Evolutionary conservation across 108 stramenopile species (phyloP).

Genomic region (Stephanodiscus minutulus): DNA sequence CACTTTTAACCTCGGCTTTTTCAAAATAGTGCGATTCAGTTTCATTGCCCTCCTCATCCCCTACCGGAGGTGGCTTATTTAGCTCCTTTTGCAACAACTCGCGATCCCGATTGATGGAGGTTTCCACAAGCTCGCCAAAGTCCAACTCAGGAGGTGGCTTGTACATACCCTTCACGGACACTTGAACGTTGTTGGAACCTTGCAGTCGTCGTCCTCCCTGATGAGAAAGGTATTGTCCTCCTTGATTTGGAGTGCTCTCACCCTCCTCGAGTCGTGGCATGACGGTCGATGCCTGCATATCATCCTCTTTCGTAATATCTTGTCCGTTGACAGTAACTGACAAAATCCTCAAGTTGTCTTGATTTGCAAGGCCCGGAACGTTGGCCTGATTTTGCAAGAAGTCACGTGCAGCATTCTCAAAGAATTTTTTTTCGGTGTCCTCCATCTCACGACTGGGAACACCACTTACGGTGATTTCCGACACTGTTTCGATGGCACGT

Average conservation of each 20-base stretch:
- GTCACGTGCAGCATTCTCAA: conserved; percentile 26
- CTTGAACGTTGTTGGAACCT: conserved; percentile 21
- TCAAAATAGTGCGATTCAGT: conserved; percentile 23
- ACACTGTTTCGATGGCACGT: conserved; percentile 25
- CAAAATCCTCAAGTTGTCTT: conserved; percentile 34
- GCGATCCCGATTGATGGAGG: conserved; percentile 40
- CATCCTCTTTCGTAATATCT: conserved; percentile 7
- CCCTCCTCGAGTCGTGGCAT: not conserved
- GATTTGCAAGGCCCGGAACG: not conserved
- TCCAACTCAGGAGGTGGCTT: conserved; percentile 39
- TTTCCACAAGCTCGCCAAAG: conserved; percentile 36
- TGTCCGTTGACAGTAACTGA: conserved; percentile 35
- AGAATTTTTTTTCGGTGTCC: conserved; percentile 31
- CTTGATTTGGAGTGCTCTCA: not conserved
- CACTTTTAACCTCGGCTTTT: conserved; percentile 31
- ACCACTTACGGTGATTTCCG: conserved; percentile 33
- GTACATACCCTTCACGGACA: conserved; percentile 36
- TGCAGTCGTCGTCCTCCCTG: conserved; percentile 14
- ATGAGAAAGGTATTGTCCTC: not conserved
- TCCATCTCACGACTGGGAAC: conserved; percentile 42
- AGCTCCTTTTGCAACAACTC: conserved; percentile 26
- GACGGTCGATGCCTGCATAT: not conserved
- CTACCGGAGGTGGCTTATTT: conserved; percentile 12
- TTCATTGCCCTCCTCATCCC: not conserved
- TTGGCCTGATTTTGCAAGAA: conserved; percentile 28